phyloP scores from a whole-genome alignment of 371 early-diverging fungal genomes.

The Mucor indicus region DNA sequence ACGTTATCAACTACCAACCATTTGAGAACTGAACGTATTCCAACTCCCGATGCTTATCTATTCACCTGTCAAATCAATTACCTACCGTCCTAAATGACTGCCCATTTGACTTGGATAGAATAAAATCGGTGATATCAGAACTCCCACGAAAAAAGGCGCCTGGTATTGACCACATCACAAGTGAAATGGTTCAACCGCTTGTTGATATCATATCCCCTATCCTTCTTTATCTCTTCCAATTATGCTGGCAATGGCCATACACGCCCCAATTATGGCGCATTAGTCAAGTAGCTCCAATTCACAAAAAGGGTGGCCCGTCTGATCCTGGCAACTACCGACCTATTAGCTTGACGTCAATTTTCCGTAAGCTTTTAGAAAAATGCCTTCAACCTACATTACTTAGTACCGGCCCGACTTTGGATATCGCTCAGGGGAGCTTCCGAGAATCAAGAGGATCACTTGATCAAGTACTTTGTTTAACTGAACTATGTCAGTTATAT shows the following conservation, averaged over 20 bases:
- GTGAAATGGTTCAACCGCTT: not conserved
- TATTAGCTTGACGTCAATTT: not conserved
- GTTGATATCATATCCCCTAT: not conserved
- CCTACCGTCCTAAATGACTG: too few relatives aligned
- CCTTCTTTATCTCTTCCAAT: not conserved
- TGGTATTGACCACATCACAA: not conserved
- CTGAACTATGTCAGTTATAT: conserved; percentile 3
- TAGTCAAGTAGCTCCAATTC: not conserved
- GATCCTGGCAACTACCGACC: not conserved
- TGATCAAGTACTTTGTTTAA: conserved; percentile 24
- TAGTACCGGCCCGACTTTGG: not conserved
- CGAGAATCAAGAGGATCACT: conserved; percentile 15
- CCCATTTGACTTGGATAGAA: too few relatives aligned
- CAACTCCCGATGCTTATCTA: too few relatives aligned
- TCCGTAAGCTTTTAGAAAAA: not conserved
- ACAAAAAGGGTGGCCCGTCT: not conserved
- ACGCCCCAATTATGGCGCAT: not conserved
- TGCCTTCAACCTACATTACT: not conserved
- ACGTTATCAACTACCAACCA: too few relatives aligned
- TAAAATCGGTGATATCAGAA: too few relatives aligned
- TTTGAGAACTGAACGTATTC: too few relatives aligned
- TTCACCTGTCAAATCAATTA: too few relatives aligned
- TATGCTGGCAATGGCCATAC: not conserved
- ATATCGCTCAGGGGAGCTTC: conserved; percentile 32
- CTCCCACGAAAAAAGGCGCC: not conserved